Conservation (phyloP, 768 basidiomycete genomes). For the Podaxis rugospora region DNA sequence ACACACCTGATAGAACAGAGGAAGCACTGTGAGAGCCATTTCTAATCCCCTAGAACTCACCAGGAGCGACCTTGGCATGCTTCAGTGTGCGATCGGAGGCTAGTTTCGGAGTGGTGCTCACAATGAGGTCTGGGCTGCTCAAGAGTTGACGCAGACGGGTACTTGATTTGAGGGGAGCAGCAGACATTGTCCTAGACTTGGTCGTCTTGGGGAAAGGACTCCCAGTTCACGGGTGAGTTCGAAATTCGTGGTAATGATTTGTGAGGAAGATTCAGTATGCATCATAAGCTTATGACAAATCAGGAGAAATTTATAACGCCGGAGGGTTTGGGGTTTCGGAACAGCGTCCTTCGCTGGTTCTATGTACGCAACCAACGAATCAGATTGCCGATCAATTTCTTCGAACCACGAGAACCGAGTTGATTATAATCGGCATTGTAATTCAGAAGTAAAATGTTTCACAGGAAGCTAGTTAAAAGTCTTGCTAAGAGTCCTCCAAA, state of each 20-base stretch:
- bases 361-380: neutral
- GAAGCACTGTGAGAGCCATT: neutral
- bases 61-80: constrained; percentile 1
- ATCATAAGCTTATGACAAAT: neutral
- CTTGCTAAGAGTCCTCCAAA: neutral
- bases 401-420: neutral
- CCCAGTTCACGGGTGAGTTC: neutral
- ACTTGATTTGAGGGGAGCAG: neutral
- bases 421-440: no score
- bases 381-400: neutral
- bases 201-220: neutral
- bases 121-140: constrained; percentile 6
- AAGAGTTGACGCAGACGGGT: constrained; percentile 10
- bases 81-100: neutral
- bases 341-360: neutral
- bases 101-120: neutral
- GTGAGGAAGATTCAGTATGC: neutral
- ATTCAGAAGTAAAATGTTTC: no score
- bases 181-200: neutral
- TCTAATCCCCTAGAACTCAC: neutral
- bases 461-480: no score
- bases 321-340: neutral
- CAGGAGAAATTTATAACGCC: neutral
- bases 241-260: neutral
- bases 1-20: constrained; percentile 33